A percentile compares a stretch with the other conserved stretches of the same genome.
phyloP scores from a whole-genome alignment of 2,329 filamentous ascomycete species.

The Fonsecaea pugnacius region DNA sequence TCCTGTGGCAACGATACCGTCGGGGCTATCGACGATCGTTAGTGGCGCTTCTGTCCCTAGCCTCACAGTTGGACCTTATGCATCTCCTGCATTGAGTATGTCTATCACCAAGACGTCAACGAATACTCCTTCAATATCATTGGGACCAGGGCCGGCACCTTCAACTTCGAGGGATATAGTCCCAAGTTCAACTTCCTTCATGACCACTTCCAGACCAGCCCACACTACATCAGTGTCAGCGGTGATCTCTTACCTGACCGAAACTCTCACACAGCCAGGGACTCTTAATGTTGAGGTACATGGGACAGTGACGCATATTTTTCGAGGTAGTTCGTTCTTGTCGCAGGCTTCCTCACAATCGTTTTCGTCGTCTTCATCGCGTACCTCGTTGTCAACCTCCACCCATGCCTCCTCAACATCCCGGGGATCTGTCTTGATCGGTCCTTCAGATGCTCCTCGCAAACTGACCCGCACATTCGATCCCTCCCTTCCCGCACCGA shows the following conservation, averaged over 20 bases:
- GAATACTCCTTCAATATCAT: neutral
- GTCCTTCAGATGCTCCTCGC: neutral
- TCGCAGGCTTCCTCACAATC: neutral
- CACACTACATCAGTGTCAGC: neutral
- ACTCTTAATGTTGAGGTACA: neutral
- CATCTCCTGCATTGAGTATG: neutral
- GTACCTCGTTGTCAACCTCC: neutral
- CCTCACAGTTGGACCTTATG: neutral
- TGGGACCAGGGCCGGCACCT: neutral
- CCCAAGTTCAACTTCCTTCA: neutral
- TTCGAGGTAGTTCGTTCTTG: neutral
- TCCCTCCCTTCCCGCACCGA: neutral
- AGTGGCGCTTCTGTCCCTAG: neutral
- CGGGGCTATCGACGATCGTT: neutral
- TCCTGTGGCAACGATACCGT: neutral
- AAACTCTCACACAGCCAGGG: neutral
- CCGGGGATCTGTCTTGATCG: neutral
- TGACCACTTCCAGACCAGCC: neutral
- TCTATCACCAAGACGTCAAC: neutral
- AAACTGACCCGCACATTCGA: slow-evolving; percentile 2
- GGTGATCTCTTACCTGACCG: neutral
- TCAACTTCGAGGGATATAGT: neutral
- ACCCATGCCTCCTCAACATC: neutral
- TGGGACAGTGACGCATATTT: neutral
- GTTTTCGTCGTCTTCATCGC: neutral